Conservation (phyloP, 116 monocot species). For the Papilionanthe hybrid region DNA sequence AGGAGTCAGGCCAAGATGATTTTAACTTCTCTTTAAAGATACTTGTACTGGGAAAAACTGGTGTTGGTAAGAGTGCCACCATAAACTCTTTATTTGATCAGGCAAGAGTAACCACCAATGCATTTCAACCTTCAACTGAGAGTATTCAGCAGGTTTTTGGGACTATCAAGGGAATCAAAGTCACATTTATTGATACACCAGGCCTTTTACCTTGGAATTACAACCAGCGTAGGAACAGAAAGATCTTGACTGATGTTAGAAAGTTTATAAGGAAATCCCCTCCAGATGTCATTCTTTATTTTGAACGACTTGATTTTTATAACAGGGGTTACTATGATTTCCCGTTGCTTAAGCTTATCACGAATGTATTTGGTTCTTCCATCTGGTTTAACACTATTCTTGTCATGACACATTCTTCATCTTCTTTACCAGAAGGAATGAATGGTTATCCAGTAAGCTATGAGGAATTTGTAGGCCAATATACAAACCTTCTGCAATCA, state of each 20-base stretch:
- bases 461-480: slow-evolving; percentile 37
- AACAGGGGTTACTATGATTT: slow-evolving; percentile 37
- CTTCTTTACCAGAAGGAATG: slow-evolving; percentile 52
- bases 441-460: slow-evolving; percentile 53
- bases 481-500: slow-evolving; percentile 46
- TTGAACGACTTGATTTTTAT: slow-evolving; percentile 67
- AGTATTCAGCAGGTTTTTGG: slow-evolving; percentile 64
- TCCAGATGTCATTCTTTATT: slow-evolving; percentile 81
- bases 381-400: slow-evolving; percentile 89
- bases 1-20: slow-evolving; percentile 33
- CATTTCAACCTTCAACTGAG: slow-evolving; percentile 65
- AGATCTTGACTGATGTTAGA: slow-evolving; percentile 49
- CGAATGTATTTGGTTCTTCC: slow-evolving; percentile 73
- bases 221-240: slow-evolving; percentile 48
- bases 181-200: slow-evolving; percentile 82
- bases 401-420: slow-evolving; percentile 81
- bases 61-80: slow-evolving; percentile 93
- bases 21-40: slow-evolving; percentile 69
- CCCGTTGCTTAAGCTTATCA: slow-evolving; percentile 72
- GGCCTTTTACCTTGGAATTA: slow-evolving; percentile 57
- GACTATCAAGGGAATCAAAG: slow-evolving; percentile 61
- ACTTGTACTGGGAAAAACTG: slow-evolving; percentile 88
- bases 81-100: slow-evolving; percentile 89
- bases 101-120: slow-evolving; percentile 43
- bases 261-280: slow-evolving; percentile 67